Evolutionary conservation across 306 rosid genomes (phyloP), one percentile per base, ranked within the genome.

Genomic region (Crotalaria pallida): DNA sequence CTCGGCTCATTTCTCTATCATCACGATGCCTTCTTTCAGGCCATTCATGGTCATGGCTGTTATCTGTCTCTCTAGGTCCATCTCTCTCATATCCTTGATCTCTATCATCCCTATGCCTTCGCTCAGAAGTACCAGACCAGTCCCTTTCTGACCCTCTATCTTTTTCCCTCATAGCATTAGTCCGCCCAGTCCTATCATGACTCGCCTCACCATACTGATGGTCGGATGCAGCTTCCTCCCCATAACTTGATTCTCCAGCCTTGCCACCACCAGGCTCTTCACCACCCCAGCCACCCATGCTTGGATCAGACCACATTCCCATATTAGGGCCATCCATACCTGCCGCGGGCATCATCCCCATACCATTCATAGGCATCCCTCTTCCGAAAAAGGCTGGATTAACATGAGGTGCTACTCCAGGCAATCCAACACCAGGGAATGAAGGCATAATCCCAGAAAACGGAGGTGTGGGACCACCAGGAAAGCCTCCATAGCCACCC

Each of bases 241-340:
- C 99, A 79, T 88, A 94, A 73, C 97, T 94, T 13, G 97, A 94
- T 73, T 94, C 99, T 38, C 76, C 96, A 64, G 88, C 96, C 84
- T 87, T 86, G 41, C 97, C 97, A 48, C 92, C 89, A 68, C 92
- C 99, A 49, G 65, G 97, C 36, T 91, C 99, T 40, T 91, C 96
- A 58, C 86, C 88, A 11, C 84, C 92, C 99, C 99, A 95, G 75
- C 87, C 96, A 44, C 96, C 96, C 97, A 95, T 91, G 72, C 51
- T 89, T 33, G 99, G 97, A 79, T 95, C 97, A 0, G 91, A 61
- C 99, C 97, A 95, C 97, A 95, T 95, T 67, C 97, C 99, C 96
- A 89, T 89, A 75, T 95, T 89, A 71, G 92, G 96, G 33, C 96
- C 99, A 53, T 91, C 99, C 58, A 90, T 86, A 31, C 92, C 92